Conservation (phyloP, 2,329 filamentous ascomycete genomes). For the Nemania sp. region DNA sequence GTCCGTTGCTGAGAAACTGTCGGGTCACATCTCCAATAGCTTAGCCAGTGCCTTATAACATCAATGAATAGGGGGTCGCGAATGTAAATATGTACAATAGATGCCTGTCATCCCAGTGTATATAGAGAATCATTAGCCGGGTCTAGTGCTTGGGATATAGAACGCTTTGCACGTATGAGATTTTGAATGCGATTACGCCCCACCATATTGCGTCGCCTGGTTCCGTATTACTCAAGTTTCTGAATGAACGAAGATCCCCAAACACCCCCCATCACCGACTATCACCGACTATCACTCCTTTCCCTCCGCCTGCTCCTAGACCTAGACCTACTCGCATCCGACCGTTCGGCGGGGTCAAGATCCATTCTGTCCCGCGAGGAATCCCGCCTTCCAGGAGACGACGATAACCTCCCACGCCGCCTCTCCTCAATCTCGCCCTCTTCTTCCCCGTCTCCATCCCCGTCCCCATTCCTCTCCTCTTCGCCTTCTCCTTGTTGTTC, state of each 20-base stretch:
- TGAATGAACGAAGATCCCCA: too few relatives aligned
- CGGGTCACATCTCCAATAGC: slow-evolving; percentile 30
- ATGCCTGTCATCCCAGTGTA: slow-evolving; percentile 1
- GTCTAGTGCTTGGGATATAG: slow-evolving; percentile 1
- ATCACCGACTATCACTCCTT: slow-evolving; percentile 22
- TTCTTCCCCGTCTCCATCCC: slow-evolving; percentile 15
- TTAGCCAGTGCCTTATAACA: not conserved
- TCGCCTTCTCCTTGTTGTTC: slow-evolving; percentile 30
- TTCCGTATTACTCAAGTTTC: not conserved
- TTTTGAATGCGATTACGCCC: not conserved
- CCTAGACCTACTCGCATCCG: slow-evolving; percentile 15
- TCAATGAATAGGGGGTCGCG: not conserved
- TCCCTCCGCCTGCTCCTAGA: slow-evolving; percentile 17
- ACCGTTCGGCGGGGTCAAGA: slow-evolving; percentile 42
- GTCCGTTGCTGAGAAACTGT: slow-evolving; percentile 53
- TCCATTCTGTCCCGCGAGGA: slow-evolving; percentile 47
- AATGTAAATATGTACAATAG: not conserved
- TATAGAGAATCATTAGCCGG: slow-evolving; percentile 19
- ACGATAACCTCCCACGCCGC: slow-evolving; percentile 9
- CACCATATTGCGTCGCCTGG: not conserved
- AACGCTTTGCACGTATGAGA: not conserved
- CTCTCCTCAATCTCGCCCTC: slow-evolving; percentile 25
- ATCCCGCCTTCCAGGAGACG: slow-evolving; percentile 23
- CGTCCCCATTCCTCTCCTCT: slow-evolving; percentile 27
- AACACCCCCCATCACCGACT: not conserved